Conservation (phyloP, 2,329 filamentous ascomycete species). For the Didymella glomerata region DNA sequence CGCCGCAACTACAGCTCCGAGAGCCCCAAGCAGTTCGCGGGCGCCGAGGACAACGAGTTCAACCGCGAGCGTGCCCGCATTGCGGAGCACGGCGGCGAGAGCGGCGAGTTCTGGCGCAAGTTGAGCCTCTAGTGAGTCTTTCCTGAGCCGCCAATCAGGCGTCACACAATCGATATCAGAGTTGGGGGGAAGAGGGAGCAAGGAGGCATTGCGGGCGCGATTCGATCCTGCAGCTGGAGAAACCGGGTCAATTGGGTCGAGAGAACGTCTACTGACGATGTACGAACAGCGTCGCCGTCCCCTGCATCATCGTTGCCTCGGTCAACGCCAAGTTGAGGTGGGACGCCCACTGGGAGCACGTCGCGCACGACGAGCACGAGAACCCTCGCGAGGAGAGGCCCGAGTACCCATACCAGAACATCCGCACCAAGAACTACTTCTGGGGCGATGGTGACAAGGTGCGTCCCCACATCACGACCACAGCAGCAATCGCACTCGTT, state of each 20-base stretch:
- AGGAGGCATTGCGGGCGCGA: constrained; percentile 13
- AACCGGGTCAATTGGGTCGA: constrained; percentile 3
- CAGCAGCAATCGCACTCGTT: neutral
- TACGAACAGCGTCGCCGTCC: constrained; percentile 73
- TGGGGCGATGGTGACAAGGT: constrained; percentile 98
- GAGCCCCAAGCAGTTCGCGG: constrained; percentile 63
- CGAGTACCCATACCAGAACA: constrained; percentile 98
- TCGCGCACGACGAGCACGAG: constrained; percentile 68
- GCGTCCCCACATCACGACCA: constrained; percentile 29
- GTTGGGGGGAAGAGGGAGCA: constrained; percentile 1
- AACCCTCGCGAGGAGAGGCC: constrained; percentile 86
- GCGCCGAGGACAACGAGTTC: constrained; percentile 85
- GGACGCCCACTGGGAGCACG: constrained; percentile 98
- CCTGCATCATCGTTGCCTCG: constrained; percentile 73
- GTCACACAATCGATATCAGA: constrained; percentile 11
- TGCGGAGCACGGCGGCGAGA: constrained; percentile 86
- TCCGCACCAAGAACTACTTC: constrained; percentile 92
- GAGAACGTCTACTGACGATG: constrained; percentile 25
- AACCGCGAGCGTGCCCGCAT: constrained; percentile 89
- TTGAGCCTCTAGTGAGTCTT: constrained; percentile 88
- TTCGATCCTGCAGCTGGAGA: neutral
- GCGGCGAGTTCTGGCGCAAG: constrained; percentile 93
- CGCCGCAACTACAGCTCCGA: constrained; percentile 74
- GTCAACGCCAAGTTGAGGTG: constrained; percentile 91
- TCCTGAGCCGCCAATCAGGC: constrained; percentile 17